A percentile compares a stretch with the other conserved stretches of the same genome.
These are phyloP conservation scores for Albifimbria verrucaria DNA, from an alignment of 2,329 filamentous ascomycete genomes.

Conservation along the genomic window DNA sequence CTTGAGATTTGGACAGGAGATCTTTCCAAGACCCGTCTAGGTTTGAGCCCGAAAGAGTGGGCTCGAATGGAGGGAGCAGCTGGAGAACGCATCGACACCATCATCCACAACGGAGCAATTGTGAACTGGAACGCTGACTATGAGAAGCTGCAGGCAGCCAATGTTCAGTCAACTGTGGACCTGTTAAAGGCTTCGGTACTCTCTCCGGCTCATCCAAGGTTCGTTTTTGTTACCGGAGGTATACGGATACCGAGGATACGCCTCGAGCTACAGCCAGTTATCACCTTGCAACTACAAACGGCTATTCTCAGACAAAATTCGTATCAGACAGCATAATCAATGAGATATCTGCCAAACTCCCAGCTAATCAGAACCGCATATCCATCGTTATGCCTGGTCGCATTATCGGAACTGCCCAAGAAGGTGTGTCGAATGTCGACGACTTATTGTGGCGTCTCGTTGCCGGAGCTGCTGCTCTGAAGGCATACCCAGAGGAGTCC, in stretches of 20 bases:
- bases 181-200: slow-evolving; percentile 11
- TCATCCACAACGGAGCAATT: slow-evolving; percentile 78
- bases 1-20: slow-evolving; percentile 69
- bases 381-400: slow-evolving; percentile 14
- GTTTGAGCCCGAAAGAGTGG: slow-evolving; percentile 63
- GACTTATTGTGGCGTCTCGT: slow-evolving; percentile 9
- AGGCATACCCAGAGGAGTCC: slow-evolving; percentile 6
- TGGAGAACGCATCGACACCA: slow-evolving; percentile 61
- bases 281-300: slow-evolving; percentile 2
- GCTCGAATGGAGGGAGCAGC: slow-evolving; percentile 42
- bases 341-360: slow-evolving; percentile 2
- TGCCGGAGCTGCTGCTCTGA: slow-evolving; percentile 7
- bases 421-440: slow-evolving; percentile 6
- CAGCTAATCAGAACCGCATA: slow-evolving; percentile 9
- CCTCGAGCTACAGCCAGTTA: background rate
- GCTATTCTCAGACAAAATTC: slow-evolving; percentile 12
- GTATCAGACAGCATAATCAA: slow-evolving; percentile 12
- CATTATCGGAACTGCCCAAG: slow-evolving; percentile 4
- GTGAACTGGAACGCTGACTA: slow-evolving; percentile 82
- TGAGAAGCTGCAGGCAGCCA: slow-evolving; percentile 65
- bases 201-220: slow-evolving; percentile 12
- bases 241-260: slow-evolving; percentile 1
- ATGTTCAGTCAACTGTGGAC: slow-evolving; percentile 49
- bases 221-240: slow-evolving; percentile 21
- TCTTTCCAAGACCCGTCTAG: slow-evolving; percentile 68